These are phyloP conservation scores for Cryptococcus jaspeensis DNA, from an alignment of 1,284 basidiomycete genomes.

Conservation along the genomic window DNA sequence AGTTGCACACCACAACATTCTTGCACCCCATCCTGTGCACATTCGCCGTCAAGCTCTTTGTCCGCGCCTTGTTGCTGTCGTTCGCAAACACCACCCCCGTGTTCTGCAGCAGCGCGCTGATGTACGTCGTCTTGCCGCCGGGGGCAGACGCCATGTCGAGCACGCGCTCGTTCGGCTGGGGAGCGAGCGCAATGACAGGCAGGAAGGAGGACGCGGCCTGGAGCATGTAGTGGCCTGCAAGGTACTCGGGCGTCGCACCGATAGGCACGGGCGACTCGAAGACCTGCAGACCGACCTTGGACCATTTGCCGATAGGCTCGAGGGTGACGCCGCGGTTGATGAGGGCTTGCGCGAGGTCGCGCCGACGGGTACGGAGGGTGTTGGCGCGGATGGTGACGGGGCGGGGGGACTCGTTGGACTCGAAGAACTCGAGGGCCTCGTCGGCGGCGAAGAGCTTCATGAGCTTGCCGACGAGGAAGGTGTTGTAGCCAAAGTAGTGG, in stretches of 20 bases:
- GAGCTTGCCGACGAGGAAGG: constrained; percentile 90
- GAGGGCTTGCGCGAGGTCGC: constrained; percentile 90
- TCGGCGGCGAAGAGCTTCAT: constrained; percentile 90
- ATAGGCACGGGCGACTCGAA: constrained; percentile 96
- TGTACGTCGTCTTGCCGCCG: constrained; percentile 96
- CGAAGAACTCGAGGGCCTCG: constrained; percentile 98
- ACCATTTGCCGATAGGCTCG: constrained; percentile 98
- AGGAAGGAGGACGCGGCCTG: constrained; percentile 98
- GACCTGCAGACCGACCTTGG: constrained; percentile 95
- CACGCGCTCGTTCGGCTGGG: constrained; percentile 89
- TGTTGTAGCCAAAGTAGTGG: constrained; percentile 97
- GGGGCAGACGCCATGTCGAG: constrained; percentile 99
- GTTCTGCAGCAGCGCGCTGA: constrained; percentile 94
- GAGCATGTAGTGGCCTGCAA: constrained; percentile 99
- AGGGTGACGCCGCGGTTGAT: constrained; percentile 96
- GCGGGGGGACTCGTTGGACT: constrained; percentile 93
- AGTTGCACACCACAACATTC: constrained; percentile 96
- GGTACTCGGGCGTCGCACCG: constrained; percentile 96
- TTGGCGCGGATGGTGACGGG: constrained; percentile 99
- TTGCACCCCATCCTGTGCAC: constrained; percentile 96
- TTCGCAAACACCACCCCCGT: constrained; percentile 98
- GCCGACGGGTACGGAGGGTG: constrained; percentile 86
- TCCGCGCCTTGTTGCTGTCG: constrained; percentile 90
- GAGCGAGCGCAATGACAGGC: constrained; percentile 93
- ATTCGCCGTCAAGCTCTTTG: constrained; percentile 95